Conservation (phyloP, 169 alveolate genomes). For the Cystoisospora suis region DNA sequence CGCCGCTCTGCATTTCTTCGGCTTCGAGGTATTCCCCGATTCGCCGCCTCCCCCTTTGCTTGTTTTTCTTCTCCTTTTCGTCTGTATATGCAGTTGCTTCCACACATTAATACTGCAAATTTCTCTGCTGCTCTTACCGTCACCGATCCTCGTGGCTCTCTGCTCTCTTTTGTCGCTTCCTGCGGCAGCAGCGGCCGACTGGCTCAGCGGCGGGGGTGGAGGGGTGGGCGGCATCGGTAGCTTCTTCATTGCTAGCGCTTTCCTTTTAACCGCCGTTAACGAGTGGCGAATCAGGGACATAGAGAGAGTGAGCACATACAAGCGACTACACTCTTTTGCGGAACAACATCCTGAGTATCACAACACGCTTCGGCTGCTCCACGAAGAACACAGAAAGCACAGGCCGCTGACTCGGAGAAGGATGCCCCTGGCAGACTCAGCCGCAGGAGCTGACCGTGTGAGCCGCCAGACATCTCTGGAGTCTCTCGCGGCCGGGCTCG, state of each 20-base stretch:
- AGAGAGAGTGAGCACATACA: neutral
- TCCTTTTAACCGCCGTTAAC: slow-evolving; percentile 25
- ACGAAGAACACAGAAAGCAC: no score
- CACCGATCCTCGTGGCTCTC: slow-evolving; percentile 57
- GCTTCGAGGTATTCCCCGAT: slow-evolving; percentile 24
- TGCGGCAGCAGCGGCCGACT: slow-evolving; percentile 52
- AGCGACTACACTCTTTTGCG: neutral
- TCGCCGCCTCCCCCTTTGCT: slow-evolving; percentile 31
- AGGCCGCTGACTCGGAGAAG: no score
- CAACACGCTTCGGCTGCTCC: no score
- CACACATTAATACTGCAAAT: slow-evolving; percentile 40
- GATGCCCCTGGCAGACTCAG: no score
- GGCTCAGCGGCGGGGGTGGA: slow-evolving; percentile 62
- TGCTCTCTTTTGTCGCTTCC: slow-evolving; percentile 55
- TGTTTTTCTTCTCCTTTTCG: slow-evolving; percentile 21
- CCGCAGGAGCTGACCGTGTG: no score
- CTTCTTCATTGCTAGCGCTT: slow-evolving; percentile 29
- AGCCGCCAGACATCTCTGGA: neutral
- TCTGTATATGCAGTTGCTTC: slow-evolving; percentile 24
- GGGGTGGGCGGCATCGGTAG: slow-evolving; percentile 53
- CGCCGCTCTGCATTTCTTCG: neutral
- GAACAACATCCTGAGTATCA: slow-evolving; percentile 22
- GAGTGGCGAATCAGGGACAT: slow-evolving; percentile 17
- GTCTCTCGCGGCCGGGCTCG: slow-evolving; percentile 1
- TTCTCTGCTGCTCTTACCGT: slow-evolving; percentile 52